phyloP scores from a whole-genome alignment of 352 stramenopile species.

The Pythium insidiosum region DNA sequence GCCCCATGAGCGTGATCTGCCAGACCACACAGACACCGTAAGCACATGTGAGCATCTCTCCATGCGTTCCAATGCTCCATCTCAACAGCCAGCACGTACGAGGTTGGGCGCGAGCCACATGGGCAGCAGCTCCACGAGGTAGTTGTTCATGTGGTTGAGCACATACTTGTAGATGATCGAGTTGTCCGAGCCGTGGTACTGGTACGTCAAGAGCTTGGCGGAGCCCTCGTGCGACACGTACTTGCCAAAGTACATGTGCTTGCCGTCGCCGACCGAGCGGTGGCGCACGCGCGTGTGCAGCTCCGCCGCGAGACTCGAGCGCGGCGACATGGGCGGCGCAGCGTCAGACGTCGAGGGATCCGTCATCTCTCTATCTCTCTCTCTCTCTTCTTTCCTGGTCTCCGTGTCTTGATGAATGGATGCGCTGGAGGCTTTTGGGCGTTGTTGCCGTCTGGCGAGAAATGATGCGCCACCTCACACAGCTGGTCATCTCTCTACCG shows the following conservation, averaged over 20 bases:
- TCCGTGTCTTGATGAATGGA: too few species aligned
- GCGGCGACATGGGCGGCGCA: slow-evolving; percentile 11
- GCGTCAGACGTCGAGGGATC: too few species aligned
- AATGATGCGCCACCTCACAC: too few species aligned
- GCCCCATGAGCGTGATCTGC: slow-evolving; percentile 72
- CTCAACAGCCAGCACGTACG: slow-evolving; percentile 16
- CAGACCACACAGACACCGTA: background rate
- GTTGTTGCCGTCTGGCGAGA: too few species aligned
- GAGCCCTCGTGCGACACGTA: slow-evolving; percentile 82
- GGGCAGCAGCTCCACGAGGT: slow-evolving; percentile 61
- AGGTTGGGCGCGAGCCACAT: slow-evolving; percentile 80
- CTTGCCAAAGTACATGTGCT: slow-evolving; percentile 86
- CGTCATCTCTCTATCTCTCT: too few species aligned
- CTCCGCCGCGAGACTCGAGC: slow-evolving; percentile 11
- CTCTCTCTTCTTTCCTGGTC: too few species aligned
- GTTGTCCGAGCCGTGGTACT: slow-evolving; percentile 82
- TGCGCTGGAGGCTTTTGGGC: too few species aligned
- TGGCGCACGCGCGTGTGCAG: slow-evolving; percentile 69
- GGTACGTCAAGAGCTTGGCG: slow-evolving; percentile 79
- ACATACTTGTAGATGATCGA: slow-evolving; percentile 85
- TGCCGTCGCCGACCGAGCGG: slow-evolving; percentile 54
- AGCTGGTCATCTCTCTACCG: too few species aligned
- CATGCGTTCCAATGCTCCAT: too few species aligned
- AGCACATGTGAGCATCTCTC: background rate
- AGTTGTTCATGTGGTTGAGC: slow-evolving; percentile 84